These are phyloP conservation scores for Digitaria exilis DNA, from an alignment of 202 grass and related monocot genomes.

Conservation along the genomic window DNA sequence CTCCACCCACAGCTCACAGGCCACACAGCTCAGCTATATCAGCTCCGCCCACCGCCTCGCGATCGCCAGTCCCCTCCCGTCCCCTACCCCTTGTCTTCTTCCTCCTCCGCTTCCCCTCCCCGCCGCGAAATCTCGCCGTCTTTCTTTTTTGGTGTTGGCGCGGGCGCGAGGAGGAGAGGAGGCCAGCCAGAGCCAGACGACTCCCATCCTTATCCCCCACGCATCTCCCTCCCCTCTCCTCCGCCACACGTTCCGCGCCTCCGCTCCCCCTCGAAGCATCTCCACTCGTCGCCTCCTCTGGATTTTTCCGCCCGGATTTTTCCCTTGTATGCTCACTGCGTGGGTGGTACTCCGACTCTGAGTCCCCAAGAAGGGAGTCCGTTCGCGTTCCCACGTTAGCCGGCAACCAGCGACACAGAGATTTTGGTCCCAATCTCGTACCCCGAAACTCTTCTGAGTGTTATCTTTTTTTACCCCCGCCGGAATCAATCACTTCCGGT, in stretches of 20 bases:
- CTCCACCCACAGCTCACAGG: neutral
- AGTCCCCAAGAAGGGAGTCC: neutral
- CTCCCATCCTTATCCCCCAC: slow-evolving; percentile 26
- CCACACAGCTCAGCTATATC: neutral
- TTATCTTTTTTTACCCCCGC: too few species aligned
- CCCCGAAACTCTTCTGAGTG: neutral
- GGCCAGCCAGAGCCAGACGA: neutral
- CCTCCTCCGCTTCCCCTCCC: neutral
- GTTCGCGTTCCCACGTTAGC: neutral
- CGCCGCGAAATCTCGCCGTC: neutral
- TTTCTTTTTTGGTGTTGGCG: neutral
- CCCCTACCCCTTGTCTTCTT: neutral
- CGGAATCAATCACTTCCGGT: neutral
- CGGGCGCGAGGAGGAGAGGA: neutral
- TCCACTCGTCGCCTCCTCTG: neutral
- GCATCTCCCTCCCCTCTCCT: slow-evolving; percentile 8
- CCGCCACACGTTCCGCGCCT: slow-evolving; percentile 36
- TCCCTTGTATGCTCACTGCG: neutral
- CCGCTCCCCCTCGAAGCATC: neutral
- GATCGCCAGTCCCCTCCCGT: neutral
- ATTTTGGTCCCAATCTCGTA: neutral
- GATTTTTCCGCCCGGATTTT: too few species aligned
- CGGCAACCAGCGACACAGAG: neutral
- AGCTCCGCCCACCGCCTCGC: neutral
- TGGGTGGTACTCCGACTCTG: neutral